These are phyloP conservation scores for Xylariaceae sp. DNA, from an alignment of 2,329 filamentous ascomycete species.

Conservation along the genomic window DNA sequence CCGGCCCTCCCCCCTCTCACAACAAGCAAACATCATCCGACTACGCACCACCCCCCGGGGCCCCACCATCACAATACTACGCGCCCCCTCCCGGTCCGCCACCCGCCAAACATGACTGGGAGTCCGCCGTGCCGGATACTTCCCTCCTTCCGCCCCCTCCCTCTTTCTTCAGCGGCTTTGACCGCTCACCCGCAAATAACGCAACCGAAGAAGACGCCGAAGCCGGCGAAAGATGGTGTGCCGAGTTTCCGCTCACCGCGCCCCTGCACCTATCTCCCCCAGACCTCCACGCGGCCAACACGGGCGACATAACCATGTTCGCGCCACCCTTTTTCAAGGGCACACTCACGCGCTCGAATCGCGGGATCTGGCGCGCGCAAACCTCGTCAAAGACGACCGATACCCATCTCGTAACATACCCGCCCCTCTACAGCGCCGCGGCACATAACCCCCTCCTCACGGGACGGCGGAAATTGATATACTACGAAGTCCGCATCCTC, in stretches of 20 bases:
- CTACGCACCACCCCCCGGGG: slow-evolving; percentile 35
- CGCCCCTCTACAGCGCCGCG: slow-evolving; percentile 61
- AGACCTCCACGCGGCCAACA: slow-evolving; percentile 43
- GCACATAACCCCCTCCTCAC: slow-evolving; percentile 52
- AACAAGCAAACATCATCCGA: slow-evolving; percentile 20
- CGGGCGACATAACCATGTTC: slow-evolving; percentile 51
- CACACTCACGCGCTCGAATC: slow-evolving; percentile 39
- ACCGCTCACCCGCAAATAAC: slow-evolving; percentile 64
- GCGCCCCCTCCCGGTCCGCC: slow-evolving; percentile 24
- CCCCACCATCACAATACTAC: slow-evolving; percentile 32
- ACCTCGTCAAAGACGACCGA: slow-evolving; percentile 48
- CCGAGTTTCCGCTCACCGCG: slow-evolving; percentile 50
- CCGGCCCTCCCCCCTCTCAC: slow-evolving; percentile 21
- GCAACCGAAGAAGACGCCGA: slow-evolving; percentile 59
- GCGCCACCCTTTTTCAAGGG: slow-evolving; percentile 46
- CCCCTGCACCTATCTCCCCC: slow-evolving; percentile 47
- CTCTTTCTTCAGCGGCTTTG: slow-evolving; percentile 57
- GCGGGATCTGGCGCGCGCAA: slow-evolving; percentile 49
- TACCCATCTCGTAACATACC: slow-evolving; percentile 58
- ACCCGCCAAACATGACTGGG: slow-evolving; percentile 59
- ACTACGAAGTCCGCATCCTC: slow-evolving; percentile 64
- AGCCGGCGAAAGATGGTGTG: slow-evolving; percentile 62
- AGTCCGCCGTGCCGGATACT: slow-evolving; percentile 64
- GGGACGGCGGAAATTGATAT: slow-evolving; percentile 48
- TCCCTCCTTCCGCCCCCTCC: slow-evolving; percentile 68